phyloP scores from a whole-genome alignment of 1,284 basidiomycete species.

The Ceratobasidium papillatum region DNA sequence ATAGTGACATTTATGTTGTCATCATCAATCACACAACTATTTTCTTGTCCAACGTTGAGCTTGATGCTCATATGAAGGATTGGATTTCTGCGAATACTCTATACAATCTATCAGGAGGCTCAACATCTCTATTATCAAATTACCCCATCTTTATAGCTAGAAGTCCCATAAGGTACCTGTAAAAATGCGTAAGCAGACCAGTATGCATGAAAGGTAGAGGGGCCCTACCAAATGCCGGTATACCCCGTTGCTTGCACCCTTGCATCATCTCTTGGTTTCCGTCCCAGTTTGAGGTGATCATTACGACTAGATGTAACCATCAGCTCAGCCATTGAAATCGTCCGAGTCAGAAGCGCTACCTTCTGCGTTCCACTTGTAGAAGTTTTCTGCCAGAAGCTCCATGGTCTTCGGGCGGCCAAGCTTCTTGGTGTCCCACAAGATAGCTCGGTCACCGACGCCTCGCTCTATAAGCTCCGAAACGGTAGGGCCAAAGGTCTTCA shows the following conservation, averaged over 20 bases:
- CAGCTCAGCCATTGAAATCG: neutral
- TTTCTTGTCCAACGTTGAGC: too few relatives aligned
- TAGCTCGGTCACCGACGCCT: slow-evolving; percentile 70
- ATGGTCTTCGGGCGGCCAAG: slow-evolving; percentile 78
- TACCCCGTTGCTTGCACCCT: slow-evolving; percentile 67
- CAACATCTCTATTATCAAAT: too few relatives aligned
- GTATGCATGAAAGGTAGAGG: too few relatives aligned
- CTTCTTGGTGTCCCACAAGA: slow-evolving; percentile 77
- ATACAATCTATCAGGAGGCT: too few relatives aligned
- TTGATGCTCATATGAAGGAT: too few relatives aligned
- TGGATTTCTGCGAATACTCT: too few relatives aligned
- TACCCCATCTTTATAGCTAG: neutral
- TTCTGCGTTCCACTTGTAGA: slow-evolving; percentile 73
- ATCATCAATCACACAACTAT: too few relatives aligned
- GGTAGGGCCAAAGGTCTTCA: slow-evolving; percentile 73
- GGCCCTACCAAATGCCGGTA: slow-evolving; percentile 43
- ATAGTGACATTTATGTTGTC: too few relatives aligned
- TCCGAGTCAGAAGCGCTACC: slow-evolving; percentile 54
- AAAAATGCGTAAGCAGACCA: neutral
- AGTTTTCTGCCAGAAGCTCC: slow-evolving; percentile 74
- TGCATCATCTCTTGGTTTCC: slow-evolving; percentile 78
- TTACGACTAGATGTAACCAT: slow-evolving; percentile 61
- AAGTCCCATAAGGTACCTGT: neutral
- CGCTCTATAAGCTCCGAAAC: slow-evolving; percentile 74
- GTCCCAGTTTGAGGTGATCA: slow-evolving; percentile 78